phyloP scores from a whole-genome alignment of 352 stramenopile genomes.

The Globisporangium irregulare region DNA sequence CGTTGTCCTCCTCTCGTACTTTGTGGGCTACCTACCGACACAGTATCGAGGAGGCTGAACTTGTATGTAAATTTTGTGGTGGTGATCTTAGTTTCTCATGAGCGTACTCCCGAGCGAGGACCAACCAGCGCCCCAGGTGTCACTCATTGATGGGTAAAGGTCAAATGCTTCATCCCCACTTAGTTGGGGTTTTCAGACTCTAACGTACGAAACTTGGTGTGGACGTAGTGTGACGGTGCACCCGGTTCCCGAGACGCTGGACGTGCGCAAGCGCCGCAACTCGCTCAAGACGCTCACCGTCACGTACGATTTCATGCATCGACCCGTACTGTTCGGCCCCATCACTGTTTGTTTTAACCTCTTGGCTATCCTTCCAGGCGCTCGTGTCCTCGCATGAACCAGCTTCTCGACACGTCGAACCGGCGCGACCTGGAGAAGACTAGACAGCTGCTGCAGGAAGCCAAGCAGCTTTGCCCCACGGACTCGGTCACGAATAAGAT shows the following conservation, averaged over 20 bases:
- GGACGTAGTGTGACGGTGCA: slow-evolving; percentile 13
- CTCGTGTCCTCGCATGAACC: slow-evolving; percentile 25
- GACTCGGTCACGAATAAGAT: slow-evolving; percentile 46
- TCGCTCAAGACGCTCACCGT: slow-evolving; percentile 54
- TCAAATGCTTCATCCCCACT: too few relatives aligned
- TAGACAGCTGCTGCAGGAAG: slow-evolving; percentile 45
- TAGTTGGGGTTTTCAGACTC: neutral
- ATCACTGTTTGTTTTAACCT: neutral
- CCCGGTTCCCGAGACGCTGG: neutral
- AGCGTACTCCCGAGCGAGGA: slow-evolving; percentile 75
- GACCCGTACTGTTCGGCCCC: neutral
- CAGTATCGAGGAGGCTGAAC: neutral
- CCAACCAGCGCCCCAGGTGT: slow-evolving; percentile 23
- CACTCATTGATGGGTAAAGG: slow-evolving; percentile 33
- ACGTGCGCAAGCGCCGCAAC: slow-evolving; percentile 35
- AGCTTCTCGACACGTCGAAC: slow-evolving; percentile 21
- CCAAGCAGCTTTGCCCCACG: slow-evolving; percentile 37
- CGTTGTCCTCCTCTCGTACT: too few relatives aligned
- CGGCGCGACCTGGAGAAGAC: slow-evolving; percentile 59
- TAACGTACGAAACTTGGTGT: neutral
- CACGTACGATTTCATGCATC: slow-evolving; percentile 31
- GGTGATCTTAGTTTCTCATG: slow-evolving; percentile 56
- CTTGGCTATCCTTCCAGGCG: slow-evolving; percentile 21
- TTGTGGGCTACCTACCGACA: neutral
- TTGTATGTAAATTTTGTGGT: neutral